phyloP scores from a whole-genome alignment of 1,284 basidiomycete species.

The Neonothopanus nambi region DNA sequence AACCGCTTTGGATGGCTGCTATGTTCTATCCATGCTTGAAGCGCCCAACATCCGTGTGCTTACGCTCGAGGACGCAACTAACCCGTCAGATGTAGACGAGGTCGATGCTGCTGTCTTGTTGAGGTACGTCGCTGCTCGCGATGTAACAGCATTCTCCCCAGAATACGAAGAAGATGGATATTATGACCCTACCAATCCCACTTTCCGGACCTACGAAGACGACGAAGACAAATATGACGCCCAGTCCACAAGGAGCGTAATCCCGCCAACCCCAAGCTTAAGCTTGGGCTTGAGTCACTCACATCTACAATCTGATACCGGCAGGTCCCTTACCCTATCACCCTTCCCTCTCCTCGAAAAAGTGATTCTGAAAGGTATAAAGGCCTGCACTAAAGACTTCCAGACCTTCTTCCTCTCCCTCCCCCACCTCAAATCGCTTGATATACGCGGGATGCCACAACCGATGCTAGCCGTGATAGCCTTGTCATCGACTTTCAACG shows the following conservation, averaged over 20 bases:
- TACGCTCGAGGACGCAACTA: slow-evolving; percentile 40
- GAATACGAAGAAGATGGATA: too few relatives aligned
- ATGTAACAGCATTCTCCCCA: too few relatives aligned
- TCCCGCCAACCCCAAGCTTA: not conserved
- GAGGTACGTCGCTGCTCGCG: slow-evolving; percentile 28
- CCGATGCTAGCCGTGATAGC: not conserved
- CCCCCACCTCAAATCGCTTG: slow-evolving; percentile 25
- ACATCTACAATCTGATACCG: not conserved
- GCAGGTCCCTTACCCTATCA: not conserved
- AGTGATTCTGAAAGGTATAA: slow-evolving; percentile 34
- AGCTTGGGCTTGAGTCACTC: not conserved
- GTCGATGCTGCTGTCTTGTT: slow-evolving; percentile 38
- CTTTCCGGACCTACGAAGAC: not conserved
- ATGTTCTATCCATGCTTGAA: slow-evolving; percentile 36
- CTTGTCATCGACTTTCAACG: too few relatives aligned
- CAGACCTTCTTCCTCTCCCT: slow-evolving; percentile 31
- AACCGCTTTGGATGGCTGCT: slow-evolving; percentile 34
- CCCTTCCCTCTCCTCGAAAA: slow-evolving; percentile 13
- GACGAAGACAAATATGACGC: not conserved
- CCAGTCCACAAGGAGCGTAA: not conserved
- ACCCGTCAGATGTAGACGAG: slow-evolving; percentile 36
- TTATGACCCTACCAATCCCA: too few relatives aligned
- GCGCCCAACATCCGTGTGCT: slow-evolving; percentile 35
- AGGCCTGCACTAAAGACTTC: slow-evolving; percentile 31
- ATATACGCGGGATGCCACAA: not conserved